phyloP scores from a whole-genome alignment of 257 asterid genomes.

The Solanum stenotomum region DNA sequence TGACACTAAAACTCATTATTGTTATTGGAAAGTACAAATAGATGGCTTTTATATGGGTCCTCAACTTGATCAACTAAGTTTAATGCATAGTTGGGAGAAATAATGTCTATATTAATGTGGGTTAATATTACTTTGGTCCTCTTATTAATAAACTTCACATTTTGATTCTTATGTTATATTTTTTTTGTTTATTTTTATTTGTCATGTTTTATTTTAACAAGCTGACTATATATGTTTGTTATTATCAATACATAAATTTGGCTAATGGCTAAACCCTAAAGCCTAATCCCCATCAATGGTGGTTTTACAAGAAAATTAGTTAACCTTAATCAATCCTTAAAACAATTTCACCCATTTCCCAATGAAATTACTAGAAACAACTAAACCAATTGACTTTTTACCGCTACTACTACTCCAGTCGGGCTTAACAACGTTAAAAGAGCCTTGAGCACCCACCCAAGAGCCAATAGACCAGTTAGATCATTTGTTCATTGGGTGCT shows the following conservation, averaged over 20 bases:
- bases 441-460: too few species aligned
- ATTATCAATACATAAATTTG: background rate
- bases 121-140: background rate
- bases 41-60: background rate
- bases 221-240: too few species aligned
- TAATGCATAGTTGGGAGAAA: background rate
- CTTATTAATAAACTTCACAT: background rate
- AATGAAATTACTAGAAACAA: constrained; percentile 9
- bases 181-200: too few species aligned
- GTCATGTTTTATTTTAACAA: too few species aligned
- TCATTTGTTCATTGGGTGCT: too few species aligned
- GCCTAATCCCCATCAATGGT: background rate
- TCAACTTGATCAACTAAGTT: background rate
- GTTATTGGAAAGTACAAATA: background rate
- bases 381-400: constrained; percentile 56
- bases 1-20: background rate
- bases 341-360: constrained; percentile 69
- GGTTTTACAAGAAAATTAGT: too few species aligned
- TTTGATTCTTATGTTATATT: background rate
- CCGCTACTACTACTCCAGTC: constrained; percentile 7
- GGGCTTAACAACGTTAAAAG: too few species aligned
- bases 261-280: background rate
- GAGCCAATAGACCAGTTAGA: too few species aligned
- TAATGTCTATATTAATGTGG: background rate
- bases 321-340: too few species aligned